These are phyloP conservation scores for Phialophora chinensis DNA, from an alignment of 2,329 filamentous ascomycete genomes.

Conservation along the genomic window DNA sequence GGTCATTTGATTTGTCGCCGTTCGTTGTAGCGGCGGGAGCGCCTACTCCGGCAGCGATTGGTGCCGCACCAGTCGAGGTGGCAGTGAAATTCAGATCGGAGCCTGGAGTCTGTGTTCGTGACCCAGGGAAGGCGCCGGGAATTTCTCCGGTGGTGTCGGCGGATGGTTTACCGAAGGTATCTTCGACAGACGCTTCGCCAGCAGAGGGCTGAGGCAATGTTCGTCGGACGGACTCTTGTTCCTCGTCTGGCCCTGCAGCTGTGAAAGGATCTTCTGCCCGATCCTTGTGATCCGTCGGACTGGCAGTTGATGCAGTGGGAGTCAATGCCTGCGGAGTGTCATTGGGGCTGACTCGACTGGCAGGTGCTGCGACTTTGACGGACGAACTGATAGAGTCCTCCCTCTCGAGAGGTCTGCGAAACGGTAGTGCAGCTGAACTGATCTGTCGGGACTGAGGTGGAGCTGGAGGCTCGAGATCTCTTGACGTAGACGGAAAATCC, in stretches of 20 bases:
- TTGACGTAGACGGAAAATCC: slow-evolving; percentile 42
- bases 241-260: slow-evolving; percentile 37
- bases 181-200: slow-evolving; percentile 19
- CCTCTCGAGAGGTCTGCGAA: slow-evolving; percentile 62
- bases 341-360: slow-evolving; percentile 64
- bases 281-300: slow-evolving; percentile 32
- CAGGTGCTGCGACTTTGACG: slow-evolving; percentile 75
- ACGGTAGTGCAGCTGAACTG: slow-evolving; percentile 75
- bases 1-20: slow-evolving; percentile 14
- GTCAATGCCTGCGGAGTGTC: slow-evolving; percentile 56
- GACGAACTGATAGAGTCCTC: slow-evolving; percentile 76
- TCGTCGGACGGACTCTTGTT: slow-evolving; percentile 38
- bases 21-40: slow-evolving; percentile 22
- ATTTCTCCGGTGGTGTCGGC: slow-evolving; percentile 40
- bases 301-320: slow-evolving; percentile 47
- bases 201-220: slow-evolving; percentile 31
- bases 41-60: slow-evolving; percentile 24
- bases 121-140: slow-evolving; percentile 59
- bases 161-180: slow-evolving; percentile 33
- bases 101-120: slow-evolving; percentile 37
- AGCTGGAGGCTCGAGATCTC: slow-evolving; percentile 56
- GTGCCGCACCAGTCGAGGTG: slow-evolving; percentile 26
- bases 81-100: slow-evolving; percentile 20
- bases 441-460: slow-evolving; percentile 78
- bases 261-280: slow-evolving; percentile 36